These are phyloP conservation scores for Karstenula rhodostoma DNA, from an alignment of 2,329 filamentous ascomycete genomes.

Conservation along the genomic window DNA sequence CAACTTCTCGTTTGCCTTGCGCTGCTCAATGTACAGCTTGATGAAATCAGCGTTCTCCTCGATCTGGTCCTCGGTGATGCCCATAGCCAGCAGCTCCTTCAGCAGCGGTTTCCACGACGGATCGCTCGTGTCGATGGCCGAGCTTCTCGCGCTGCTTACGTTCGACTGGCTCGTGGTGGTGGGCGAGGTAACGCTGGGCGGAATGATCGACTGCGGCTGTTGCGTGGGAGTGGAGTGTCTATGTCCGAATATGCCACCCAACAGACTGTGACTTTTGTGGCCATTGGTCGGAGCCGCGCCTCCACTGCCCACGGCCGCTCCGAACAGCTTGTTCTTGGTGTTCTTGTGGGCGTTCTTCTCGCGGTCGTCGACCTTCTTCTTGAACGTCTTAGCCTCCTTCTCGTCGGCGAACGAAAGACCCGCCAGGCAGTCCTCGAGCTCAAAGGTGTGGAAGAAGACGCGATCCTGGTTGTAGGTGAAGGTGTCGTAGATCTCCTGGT, in stretches of 20 bases:
- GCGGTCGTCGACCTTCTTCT: slow-evolving; percentile 95
- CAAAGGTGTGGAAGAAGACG: slow-evolving; percentile 97
- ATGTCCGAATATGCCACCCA: slow-evolving; percentile 61
- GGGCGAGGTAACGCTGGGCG: slow-evolving; percentile 54
- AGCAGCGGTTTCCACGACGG: slow-evolving; percentile 69
- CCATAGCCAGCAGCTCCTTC: slow-evolving; percentile 69
- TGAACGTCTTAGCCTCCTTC: slow-evolving; percentile 95
- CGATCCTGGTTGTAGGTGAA: slow-evolving; percentile 97
- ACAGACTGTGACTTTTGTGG: slow-evolving; percentile 54
- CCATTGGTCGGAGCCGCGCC: slow-evolving; percentile 35
- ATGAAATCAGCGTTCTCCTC: slow-evolving; percentile 74
- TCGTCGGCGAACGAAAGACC: slow-evolving; percentile 94
- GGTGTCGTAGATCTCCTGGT: slow-evolving; percentile 92
- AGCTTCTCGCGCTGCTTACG: slow-evolving; percentile 47
- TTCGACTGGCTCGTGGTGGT: slow-evolving; percentile 43
- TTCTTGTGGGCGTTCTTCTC: slow-evolving; percentile 95
- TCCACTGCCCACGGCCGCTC: slow-evolving; percentile 46
- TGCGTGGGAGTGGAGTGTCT: slow-evolving; percentile 55
- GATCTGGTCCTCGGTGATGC: slow-evolving; percentile 73
- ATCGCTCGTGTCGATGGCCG: slow-evolving; percentile 67
- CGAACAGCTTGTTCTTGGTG: slow-evolving; percentile 80
- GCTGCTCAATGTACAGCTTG: slow-evolving; percentile 71
- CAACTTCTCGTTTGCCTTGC: slow-evolving; percentile 61
- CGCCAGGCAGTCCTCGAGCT: slow-evolving; percentile 90
- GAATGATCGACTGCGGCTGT: slow-evolving; percentile 60